Evolutionary conservation across 192 early-diverging fungal genomes (phyloP), one percentile per base, ranked within the genome.

Genomic region (Coemansia sp.): DNA sequence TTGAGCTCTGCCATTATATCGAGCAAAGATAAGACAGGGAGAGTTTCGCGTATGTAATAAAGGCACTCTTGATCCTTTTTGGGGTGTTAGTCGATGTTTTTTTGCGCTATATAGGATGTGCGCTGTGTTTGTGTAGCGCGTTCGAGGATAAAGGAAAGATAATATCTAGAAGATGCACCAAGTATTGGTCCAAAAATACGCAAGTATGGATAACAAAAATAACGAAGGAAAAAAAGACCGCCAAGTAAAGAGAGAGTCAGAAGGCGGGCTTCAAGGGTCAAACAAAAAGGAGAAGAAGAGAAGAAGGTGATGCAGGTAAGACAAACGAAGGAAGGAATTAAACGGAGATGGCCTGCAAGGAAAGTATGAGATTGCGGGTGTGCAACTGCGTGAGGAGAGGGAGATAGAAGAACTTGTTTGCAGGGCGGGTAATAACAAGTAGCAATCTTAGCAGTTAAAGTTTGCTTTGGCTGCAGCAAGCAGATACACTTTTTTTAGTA

Each of bases 1-100:
- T 81, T 81, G 52, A 69, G 41, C 25, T 72, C 69, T 6, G 76
- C 76, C 76, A 78, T 78, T 44, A 9, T 44, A 44, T 16, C 12
- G 38, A 44, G 38, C 38, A 16, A 44, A 44, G 38, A 44, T 44
- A 44, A 16, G 14, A 16, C 38, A 44, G 38, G 6, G 38, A 16
- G 51, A 18, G 32, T 56, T 53, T 28, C 28, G 26, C 28, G 26
- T 56, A 3, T n/a, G 19, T 56, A 16, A 52, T 19, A 56, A 12
- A 44, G 38, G 16, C 14, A 44, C 38, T 44, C 14, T 16, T 44
- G 9, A 3, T 9, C 14, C 14, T 2, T 44, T 9, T 44, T 16
- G 38, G 6, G 28, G 28, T 30, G 2, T 30, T 30, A n/a, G n/a
- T n/a, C n/a, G n/a, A 30, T 30, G 28, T 6, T 6, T 30, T 30